These are phyloP conservation scores for Moelleriella libera DNA, from an alignment of 2,329 filamentous ascomycete species.

Conservation along the genomic window DNA sequence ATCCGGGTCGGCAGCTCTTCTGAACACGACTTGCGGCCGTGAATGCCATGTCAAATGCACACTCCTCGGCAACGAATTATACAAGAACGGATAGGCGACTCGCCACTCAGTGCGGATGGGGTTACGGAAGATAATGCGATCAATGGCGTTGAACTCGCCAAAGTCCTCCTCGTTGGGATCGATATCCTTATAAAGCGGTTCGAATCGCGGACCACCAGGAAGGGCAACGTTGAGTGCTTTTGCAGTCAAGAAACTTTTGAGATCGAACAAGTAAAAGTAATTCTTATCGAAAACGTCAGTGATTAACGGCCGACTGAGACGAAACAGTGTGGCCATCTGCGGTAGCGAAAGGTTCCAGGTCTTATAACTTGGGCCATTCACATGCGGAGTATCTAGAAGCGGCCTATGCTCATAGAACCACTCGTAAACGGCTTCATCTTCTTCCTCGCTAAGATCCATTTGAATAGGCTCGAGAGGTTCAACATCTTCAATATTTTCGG, in stretches of 20 bases:
- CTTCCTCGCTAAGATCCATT: slow-evolving; percentile 90
- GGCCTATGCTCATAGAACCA: slow-evolving; percentile 97
- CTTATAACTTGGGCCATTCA: slow-evolving; percentile 95
- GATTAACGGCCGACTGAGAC: slow-evolving; percentile 77
- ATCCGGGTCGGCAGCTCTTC: slow-evolving; percentile 72
- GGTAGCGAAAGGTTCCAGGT: slow-evolving; percentile 84
- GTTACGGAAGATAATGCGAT: slow-evolving; percentile 94
- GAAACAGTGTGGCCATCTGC: slow-evolving; percentile 92
- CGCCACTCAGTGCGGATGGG: slow-evolving; percentile 92
- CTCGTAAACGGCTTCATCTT: slow-evolving; percentile 81
- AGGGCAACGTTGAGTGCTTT: slow-evolving; percentile 96
- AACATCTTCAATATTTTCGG: slow-evolving; percentile 97
- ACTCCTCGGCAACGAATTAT: slow-evolving; percentile 90
- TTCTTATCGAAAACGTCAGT: slow-evolving; percentile 92
- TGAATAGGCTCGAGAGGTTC: slow-evolving; percentile 96
- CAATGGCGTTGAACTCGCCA: slow-evolving; percentile 98
- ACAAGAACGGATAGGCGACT: slow-evolving; percentile 86
- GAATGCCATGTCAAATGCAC: slow-evolving; percentile 92
- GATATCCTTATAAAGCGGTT: slow-evolving; percentile 95
- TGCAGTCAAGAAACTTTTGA: slow-evolving; percentile 87
- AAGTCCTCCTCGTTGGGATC: slow-evolving; percentile 99
- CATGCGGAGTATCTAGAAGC: slow-evolving; percentile 78
- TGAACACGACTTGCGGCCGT: slow-evolving; percentile 83
- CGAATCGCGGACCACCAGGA: slow-evolving; percentile 91
- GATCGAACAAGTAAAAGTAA: slow-evolving; percentile 94